These are phyloP conservation scores for Phytophthora pseudosyringae DNA, from an alignment of 352 stramenopile species.

Conservation along the genomic window DNA sequence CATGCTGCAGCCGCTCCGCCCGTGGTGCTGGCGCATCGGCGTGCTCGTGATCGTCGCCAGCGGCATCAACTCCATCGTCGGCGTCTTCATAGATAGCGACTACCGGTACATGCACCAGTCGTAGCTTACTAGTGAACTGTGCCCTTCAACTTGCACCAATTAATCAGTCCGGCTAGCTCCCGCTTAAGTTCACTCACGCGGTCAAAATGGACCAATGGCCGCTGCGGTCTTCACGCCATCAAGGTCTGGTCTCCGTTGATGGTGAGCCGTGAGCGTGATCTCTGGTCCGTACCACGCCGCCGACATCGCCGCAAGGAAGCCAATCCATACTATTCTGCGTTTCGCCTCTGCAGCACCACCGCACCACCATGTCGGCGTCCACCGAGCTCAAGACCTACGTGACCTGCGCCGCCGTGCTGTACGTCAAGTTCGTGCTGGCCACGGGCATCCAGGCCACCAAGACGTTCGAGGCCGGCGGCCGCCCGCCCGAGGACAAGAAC, in stretches of 20 bases:
- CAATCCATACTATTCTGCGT: slow-evolving; percentile 16
- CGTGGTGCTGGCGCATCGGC: slow-evolving; percentile 54
- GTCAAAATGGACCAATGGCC: slow-evolving; percentile 23
- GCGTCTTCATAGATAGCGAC: slow-evolving; percentile 36
- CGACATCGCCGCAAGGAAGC: slow-evolving; percentile 1
- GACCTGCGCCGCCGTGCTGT: slow-evolving; percentile 58
- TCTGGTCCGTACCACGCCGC: neutral
- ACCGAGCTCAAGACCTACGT: slow-evolving; percentile 61
- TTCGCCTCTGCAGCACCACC: slow-evolving; percentile 12
- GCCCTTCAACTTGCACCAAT: no score
- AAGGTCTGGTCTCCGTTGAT: slow-evolving; percentile 17
- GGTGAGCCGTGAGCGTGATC: slow-evolving; percentile 10
- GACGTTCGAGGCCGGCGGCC: slow-evolving; percentile 52
- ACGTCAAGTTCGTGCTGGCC: slow-evolving; percentile 69
- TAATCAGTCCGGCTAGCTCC: slow-evolving; percentile 15
- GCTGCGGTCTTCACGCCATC: slow-evolving; percentile 34
- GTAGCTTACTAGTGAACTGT: slow-evolving; percentile 4
- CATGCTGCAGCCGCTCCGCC: slow-evolving; percentile 54
- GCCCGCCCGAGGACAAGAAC: slow-evolving; percentile 57
- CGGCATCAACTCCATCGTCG: slow-evolving; percentile 45
- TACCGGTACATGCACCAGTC: no score
- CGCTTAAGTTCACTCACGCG: slow-evolving; percentile 22
- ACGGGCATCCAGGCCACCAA: slow-evolving; percentile 56
- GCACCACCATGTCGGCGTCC: slow-evolving; percentile 33
- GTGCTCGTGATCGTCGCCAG: slow-evolving; percentile 47